Conservation (phyloP, 495 filamentous ascomycete genomes). For the Xylaria grammica region DNA sequence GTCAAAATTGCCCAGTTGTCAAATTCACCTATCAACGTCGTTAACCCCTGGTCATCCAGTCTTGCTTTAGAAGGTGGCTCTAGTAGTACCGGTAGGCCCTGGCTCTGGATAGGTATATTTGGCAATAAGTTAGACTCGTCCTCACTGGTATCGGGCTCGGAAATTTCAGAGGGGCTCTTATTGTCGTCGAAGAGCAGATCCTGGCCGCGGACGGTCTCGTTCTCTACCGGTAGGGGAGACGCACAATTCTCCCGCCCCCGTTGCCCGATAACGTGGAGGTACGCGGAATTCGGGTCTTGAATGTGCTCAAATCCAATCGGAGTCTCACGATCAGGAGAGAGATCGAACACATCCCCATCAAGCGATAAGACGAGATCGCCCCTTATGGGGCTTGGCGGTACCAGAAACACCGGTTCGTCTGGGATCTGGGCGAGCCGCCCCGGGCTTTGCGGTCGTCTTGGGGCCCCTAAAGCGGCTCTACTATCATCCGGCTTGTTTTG, state of each 20-base stretch:
- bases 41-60: constrained; percentile 1
- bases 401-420: background rate
- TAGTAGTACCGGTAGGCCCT: background rate
- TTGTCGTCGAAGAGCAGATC: constrained; percentile 23
- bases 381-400: background rate
- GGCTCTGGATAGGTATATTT: background rate
- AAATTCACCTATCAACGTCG: background rate
- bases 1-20: background rate
- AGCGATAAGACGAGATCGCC: background rate
- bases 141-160: background rate
- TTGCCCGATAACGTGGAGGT: background rate
- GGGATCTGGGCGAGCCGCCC: background rate
- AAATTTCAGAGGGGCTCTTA: background rate
- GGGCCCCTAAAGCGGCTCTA: background rate
- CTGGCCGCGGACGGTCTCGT: constrained; percentile 21
- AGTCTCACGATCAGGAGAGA: background rate
- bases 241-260: too few relatives aligned
- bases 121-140: background rate
- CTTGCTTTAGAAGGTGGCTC: background rate
- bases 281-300: background rate
- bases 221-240: constrained; percentile 20
- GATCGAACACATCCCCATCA: background rate
- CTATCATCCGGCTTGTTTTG: background rate
- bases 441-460: background rate
- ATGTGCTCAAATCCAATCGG: background rate